Conservation (phyloP, 2,329 filamentous ascomycete species). For the Penicillium verrucosum region DNA sequence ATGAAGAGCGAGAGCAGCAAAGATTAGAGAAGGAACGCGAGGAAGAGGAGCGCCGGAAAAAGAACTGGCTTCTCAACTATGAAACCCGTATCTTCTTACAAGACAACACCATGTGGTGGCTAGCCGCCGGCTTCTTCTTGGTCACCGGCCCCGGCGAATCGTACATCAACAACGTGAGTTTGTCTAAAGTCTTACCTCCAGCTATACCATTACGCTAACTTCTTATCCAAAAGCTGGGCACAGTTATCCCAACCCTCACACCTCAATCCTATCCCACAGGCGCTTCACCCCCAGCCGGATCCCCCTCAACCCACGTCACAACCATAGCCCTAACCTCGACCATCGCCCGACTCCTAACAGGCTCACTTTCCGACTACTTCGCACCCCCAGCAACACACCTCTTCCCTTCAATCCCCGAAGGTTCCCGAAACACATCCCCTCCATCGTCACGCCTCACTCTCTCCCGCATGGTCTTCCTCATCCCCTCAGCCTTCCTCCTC, state of each 20-base stretch:
- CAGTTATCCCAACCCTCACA: slow-evolving; percentile 82
- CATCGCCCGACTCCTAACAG: slow-evolving; percentile 81
- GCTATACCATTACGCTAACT: neutral
- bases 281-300: slow-evolving; percentile 55
- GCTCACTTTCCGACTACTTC: slow-evolving; percentile 81
- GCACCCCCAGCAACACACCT: slow-evolving; percentile 65
- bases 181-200: neutral
- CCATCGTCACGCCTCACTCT: slow-evolving; percentile 50
- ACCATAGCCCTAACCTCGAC: slow-evolving; percentile 90
- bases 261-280: slow-evolving; percentile 55
- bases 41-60: slow-evolving; percentile 65
- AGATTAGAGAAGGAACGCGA: slow-evolving; percentile 45
- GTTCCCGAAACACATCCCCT: slow-evolving; percentile 39
- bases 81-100: slow-evolving; percentile 81
- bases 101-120: slow-evolving; percentile 93
- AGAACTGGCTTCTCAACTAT: slow-evolving; percentile 85
- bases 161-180: slow-evolving; percentile 80
- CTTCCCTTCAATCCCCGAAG: slow-evolving; percentile 50
- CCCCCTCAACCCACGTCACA: slow-evolving; percentile 77
- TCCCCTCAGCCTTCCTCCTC: slow-evolving; percentile 70
- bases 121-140: slow-evolving; percentile 86
- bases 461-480: slow-evolving; percentile 75
- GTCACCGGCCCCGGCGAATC: slow-evolving; percentile 94
- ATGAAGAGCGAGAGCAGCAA: slow-evolving; percentile 41
- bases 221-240: slow-evolving; percentile 59